phyloP scores from a whole-genome alignment of 441 rosid genomes.

The Croton laevigatus region DNA sequence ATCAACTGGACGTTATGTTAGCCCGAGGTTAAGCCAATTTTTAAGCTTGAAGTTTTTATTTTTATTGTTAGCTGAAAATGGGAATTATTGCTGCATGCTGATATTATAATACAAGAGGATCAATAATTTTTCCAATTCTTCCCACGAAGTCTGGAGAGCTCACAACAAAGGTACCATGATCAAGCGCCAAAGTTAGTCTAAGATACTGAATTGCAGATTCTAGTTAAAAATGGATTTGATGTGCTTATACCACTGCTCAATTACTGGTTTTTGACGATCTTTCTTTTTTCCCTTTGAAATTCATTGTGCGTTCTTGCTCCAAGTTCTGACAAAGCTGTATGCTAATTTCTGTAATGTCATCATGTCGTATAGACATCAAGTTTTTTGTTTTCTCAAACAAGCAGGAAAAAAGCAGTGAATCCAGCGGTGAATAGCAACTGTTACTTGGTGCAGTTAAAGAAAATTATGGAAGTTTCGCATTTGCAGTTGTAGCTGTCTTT shows the following conservation, averaged over 20 bases:
- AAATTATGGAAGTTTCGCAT: neutral
- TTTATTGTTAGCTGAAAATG: slow-evolving; percentile 1
- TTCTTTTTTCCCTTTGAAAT: neutral
- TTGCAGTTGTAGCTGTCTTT: neutral
- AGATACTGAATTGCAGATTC: neutral
- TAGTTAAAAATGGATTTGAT: slow-evolving; percentile 5
- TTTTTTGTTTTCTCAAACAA: neutral
- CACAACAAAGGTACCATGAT: slow-evolving; percentile 3
- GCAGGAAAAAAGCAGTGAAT: neutral
- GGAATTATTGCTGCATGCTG: neutral
- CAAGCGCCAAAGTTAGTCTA: neutral
- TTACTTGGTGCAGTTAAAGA: neutral
- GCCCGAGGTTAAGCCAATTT: slow-evolving; percentile 52
- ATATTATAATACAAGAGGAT: neutral
- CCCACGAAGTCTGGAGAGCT: neutral
- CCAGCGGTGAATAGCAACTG: neutral
- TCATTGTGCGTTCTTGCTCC: slow-evolving; percentile 14
- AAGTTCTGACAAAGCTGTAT: neutral
- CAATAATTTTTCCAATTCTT: slow-evolving; percentile 4
- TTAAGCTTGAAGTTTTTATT: slow-evolving; percentile 2
- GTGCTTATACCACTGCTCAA: neutral
- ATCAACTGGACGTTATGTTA: slow-evolving; percentile 57
- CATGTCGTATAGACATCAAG: neutral
- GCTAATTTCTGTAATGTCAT: neutral
- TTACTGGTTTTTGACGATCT: neutral